phyloP scores from a whole-genome alignment of 1,284 basidiomycete species.

The Fomes fomentarius region DNA sequence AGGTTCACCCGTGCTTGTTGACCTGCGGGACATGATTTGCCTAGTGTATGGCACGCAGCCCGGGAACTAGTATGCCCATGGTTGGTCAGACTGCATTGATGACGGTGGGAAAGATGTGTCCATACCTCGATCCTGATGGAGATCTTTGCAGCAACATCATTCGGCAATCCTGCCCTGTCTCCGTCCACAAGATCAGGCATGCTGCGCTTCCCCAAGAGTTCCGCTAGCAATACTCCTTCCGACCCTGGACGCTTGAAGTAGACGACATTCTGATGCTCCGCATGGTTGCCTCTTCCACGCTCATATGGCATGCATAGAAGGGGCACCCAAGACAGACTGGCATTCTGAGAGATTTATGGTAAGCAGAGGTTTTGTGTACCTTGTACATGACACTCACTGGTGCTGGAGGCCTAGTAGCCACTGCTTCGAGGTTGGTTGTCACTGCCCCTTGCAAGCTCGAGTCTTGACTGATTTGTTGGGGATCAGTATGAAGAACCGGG shows the following conservation, averaged over 20 bases:
- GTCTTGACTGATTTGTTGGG: background rate
- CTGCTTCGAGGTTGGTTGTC: too few relatives aligned
- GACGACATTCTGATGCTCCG: background rate
- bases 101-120: background rate
- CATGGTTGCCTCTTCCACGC: background rate
- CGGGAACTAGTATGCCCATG: background rate
- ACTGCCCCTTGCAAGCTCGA: background rate
- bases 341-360: too few relatives aligned
- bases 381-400: too few relatives aligned
- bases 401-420: background rate
- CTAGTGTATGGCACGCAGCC: background rate
- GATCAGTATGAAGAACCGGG: too few relatives aligned
- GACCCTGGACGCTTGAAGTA: background rate
- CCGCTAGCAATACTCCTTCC: background rate
- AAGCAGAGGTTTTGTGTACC: too few relatives aligned
- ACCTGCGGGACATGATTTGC: constrained; percentile 5
- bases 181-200: background rate
- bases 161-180: background rate
- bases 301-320: background rate
- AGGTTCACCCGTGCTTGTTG: background rate
- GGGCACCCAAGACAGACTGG: background rate
- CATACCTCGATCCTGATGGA: background rate
- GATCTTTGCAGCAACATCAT: constrained; percentile 1
- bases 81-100: background rate
- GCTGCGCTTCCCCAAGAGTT: background rate